phyloP scores from a whole-genome alignment of 2,329 filamentous ascomycete species.

The Tolypocladium inflatum region DNA sequence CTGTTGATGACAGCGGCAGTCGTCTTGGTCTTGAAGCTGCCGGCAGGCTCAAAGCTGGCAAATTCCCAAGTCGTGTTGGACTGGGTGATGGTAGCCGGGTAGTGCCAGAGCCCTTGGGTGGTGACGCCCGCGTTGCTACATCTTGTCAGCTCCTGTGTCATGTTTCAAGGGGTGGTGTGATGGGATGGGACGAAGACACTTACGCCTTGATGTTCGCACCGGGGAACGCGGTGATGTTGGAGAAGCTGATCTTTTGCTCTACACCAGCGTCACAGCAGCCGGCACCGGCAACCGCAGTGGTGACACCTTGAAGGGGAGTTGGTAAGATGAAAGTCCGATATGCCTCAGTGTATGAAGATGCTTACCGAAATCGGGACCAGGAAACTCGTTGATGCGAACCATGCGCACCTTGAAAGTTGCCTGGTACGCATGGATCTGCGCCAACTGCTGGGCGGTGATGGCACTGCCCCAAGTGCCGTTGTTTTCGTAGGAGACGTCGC shows the following conservation, averaged over 20 bases:
- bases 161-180: not conserved
- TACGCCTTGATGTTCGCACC: slow-evolving; percentile 42
- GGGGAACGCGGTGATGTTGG: slow-evolving; percentile 41
- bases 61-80: slow-evolving; percentile 42
- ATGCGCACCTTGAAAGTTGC: slow-evolving; percentile 47
- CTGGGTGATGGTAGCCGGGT: slow-evolving; percentile 46
- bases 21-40: slow-evolving; percentile 24
- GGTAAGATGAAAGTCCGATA: not conserved
- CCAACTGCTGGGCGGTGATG: slow-evolving; percentile 46
- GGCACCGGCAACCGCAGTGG: slow-evolving; percentile 5
- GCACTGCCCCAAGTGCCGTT: slow-evolving; percentile 37
- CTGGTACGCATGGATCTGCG: slow-evolving; percentile 47
- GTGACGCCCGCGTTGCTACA: slow-evolving; percentile 31
- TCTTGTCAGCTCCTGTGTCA: not conserved
- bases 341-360: not conserved
- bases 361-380: slow-evolving; percentile 38
- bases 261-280: slow-evolving; percentile 38
- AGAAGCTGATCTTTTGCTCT: slow-evolving; percentile 44
- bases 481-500: slow-evolving; percentile 46
- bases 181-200: slow-evolving; percentile 1
- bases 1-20: slow-evolving; percentile 52
- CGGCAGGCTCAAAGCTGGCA: slow-evolving; percentile 40
- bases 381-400: slow-evolving; percentile 50
- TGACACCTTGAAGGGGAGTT: not conserved
- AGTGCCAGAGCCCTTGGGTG: slow-evolving; percentile 46